Percentiles rank a stretch among this genome's conserved stretches.
These are phyloP conservation scores for Brasenia schreberi DNA, from an alignment of 164 flowering plant genomes.

Conservation along the genomic window DNA sequence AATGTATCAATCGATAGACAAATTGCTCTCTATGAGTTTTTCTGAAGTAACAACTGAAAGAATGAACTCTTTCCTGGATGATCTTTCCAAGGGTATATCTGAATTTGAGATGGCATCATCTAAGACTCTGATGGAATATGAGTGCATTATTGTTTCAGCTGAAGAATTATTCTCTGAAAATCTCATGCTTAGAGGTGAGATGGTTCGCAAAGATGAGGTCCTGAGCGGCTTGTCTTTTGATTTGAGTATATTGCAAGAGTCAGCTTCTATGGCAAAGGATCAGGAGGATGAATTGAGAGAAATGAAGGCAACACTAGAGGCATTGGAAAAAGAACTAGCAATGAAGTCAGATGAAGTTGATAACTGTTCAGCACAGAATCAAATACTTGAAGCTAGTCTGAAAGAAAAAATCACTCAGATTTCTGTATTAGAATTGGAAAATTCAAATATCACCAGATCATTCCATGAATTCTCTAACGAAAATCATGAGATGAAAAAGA, in stretches of 20 bases:
- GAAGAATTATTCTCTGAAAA: slow-evolving; percentile 38
- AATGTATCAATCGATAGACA: slow-evolving; percentile 13
- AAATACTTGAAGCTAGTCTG: slow-evolving; percentile 42
- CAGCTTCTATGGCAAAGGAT: slow-evolving; percentile 56
- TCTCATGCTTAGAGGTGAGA: slow-evolving; percentile 39
- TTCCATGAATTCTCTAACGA: slow-evolving; percentile 21
- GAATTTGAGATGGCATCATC: slow-evolving; percentile 20
- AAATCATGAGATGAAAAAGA: slow-evolving; percentile 33
- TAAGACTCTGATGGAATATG: slow-evolving; percentile 29
- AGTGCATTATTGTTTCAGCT: slow-evolving; percentile 29
- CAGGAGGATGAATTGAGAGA: slow-evolving; percentile 57
- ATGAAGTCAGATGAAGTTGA: slow-evolving; percentile 39
- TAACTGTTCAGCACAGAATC: slow-evolving; percentile 21
- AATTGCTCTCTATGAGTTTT: not conserved
- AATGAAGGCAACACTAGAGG: slow-evolving; percentile 33
- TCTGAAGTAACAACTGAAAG: slow-evolving; percentile 2
- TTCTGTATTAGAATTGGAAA: slow-evolving; percentile 34
- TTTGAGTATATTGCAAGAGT: slow-evolving; percentile 73
- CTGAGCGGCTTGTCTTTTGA: slow-evolving; percentile 67
- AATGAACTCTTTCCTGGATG: slow-evolving; percentile 13
- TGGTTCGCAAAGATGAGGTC: slow-evolving; percentile 63
- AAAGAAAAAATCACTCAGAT: slow-evolving; percentile 35
- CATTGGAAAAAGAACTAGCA: slow-evolving; percentile 42
- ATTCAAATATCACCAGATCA: slow-evolving; percentile 23
- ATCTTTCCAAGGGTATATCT: slow-evolving; percentile 24